Percentiles rank a stretch among this genome's conserved stretches.
Conservation (phyloP, 2,329 filamentous ascomycete species). For the Botryosphaeria dothidea region DNA sequence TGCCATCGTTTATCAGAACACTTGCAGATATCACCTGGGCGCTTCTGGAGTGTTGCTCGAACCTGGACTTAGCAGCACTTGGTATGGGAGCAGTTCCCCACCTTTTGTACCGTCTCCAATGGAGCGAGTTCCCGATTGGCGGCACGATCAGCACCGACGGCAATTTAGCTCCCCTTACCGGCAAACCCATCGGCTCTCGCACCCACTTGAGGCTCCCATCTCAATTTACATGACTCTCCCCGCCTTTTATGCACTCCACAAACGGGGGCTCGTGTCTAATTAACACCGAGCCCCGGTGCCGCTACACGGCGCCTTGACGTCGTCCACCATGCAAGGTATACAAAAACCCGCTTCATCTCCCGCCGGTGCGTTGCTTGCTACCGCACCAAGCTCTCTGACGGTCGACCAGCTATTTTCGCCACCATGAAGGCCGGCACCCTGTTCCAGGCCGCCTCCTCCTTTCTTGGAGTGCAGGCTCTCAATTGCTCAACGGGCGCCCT, state of each 20-base stretch:
- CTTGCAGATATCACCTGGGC: background rate
- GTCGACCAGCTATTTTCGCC: background rate
- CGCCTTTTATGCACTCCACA: constrained; percentile 12
- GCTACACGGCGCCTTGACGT: background rate
- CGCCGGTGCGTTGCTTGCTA: background rate
- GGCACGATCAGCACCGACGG: background rate
- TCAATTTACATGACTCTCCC: constrained; percentile 14
- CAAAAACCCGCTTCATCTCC: background rate
- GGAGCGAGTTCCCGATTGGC: background rate
- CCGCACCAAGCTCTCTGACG: background rate
- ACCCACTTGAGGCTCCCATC: constrained; percentile 1
- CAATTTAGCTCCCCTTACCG: background rate
- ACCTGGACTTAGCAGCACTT: background rate
- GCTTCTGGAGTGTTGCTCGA: background rate
- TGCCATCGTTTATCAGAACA: background rate
- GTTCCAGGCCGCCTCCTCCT: background rate
- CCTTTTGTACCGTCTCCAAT: background rate
- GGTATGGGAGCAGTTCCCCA: background rate
- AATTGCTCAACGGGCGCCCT: constrained; percentile 38
- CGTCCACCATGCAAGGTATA: background rate
- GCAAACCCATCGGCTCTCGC: background rate
- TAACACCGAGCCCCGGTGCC: constrained; percentile 7
- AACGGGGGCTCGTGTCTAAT: background rate
- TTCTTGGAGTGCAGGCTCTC: constrained; percentile 23
- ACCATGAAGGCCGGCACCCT: constrained; percentile 3